These are phyloP conservation scores for Paramarasmius palmivorus DNA, from an alignment of 1,284 basidiomycete species.

Conservation along the genomic window DNA sequence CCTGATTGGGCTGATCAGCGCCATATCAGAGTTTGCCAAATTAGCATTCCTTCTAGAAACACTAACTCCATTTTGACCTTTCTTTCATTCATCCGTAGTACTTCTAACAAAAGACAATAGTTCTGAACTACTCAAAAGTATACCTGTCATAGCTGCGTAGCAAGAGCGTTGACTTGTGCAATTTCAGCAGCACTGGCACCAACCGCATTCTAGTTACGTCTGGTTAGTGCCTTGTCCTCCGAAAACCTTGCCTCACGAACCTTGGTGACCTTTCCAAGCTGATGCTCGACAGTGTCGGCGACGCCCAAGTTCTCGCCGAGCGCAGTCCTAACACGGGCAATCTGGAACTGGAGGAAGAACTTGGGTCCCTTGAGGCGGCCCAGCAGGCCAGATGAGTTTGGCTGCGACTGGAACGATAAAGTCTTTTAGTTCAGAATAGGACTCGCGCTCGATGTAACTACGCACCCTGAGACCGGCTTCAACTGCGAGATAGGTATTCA, in stretches of 20 bases:
- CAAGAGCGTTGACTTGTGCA: conserved; percentile 14
- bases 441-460: not conserved
- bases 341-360: conserved; percentile 32
- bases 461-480: conserved; percentile 25
- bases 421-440: not conserved
- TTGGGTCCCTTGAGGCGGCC: conserved; percentile 28
- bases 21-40: too few species aligned
- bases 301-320: conserved; percentile 21
- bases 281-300: conserved; percentile 28
- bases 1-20: too few species aligned
- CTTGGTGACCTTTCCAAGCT: conserved; percentile 27
- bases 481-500: conserved; percentile 25
- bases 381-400: conserved; percentile 21
- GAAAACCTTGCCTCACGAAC: conserved; percentile 11
- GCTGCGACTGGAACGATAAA: conserved; percentile 21
- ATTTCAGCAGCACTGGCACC: conserved; percentile 17
- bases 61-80: not conserved
- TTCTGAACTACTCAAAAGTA: not conserved
- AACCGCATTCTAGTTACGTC: conserved; percentile 14
- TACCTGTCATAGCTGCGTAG: conserved; percentile 9
- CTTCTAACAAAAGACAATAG: not conserved
- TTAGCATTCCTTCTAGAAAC: too few species aligned
- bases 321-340: conserved; percentile 26
- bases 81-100: not conserved
- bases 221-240: not conserved